Conservation (phyloP, 176 grass and related monocot genomes). For the Aegilops speltoides region DNA sequence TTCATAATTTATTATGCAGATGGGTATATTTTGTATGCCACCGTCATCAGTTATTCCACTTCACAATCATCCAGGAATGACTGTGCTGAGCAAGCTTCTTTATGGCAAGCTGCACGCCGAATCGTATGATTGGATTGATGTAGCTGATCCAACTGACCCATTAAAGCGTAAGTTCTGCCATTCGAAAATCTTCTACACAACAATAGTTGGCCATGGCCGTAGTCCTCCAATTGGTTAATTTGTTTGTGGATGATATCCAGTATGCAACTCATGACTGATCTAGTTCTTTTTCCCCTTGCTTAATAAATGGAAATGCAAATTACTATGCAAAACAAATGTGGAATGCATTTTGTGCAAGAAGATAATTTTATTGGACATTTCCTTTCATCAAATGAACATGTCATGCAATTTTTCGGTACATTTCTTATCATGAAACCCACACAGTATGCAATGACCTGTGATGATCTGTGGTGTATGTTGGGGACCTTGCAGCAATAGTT, state of each 20-base stretch:
- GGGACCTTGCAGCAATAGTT: not conserved
- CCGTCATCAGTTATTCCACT: constrained; percentile 92
- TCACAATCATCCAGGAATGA: constrained; percentile 98
- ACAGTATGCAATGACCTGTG: not conserved
- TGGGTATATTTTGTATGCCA: constrained; percentile 99
- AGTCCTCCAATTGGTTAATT: not conserved
- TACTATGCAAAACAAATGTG: not conserved
- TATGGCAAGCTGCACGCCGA: constrained; percentile 79
- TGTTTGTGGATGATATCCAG: constrained; percentile 6
- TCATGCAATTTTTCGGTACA: not conserved
- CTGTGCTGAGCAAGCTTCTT: constrained; percentile 97
- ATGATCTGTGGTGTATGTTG: not conserved
- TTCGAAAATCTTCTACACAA: constrained; percentile 16
- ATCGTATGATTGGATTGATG: constrained; percentile 93
- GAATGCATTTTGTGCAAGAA: not conserved
- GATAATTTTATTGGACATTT: not conserved
- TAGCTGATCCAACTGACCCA: constrained; percentile 40
- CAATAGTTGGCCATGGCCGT: not conserved
- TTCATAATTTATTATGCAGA: constrained; percentile 42
- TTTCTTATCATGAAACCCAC: constrained; percentile 4
- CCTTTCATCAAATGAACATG: not conserved
- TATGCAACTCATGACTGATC: not conserved
- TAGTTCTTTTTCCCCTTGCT: not conserved
- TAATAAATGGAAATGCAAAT: not conserved
- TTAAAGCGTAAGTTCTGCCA: constrained; percentile 55